Percentiles rank a stretch among this genome's conserved stretches.
Conservation (phyloP, 2,329 filamentous ascomycete genomes). For the Phialophora chinensis region DNA sequence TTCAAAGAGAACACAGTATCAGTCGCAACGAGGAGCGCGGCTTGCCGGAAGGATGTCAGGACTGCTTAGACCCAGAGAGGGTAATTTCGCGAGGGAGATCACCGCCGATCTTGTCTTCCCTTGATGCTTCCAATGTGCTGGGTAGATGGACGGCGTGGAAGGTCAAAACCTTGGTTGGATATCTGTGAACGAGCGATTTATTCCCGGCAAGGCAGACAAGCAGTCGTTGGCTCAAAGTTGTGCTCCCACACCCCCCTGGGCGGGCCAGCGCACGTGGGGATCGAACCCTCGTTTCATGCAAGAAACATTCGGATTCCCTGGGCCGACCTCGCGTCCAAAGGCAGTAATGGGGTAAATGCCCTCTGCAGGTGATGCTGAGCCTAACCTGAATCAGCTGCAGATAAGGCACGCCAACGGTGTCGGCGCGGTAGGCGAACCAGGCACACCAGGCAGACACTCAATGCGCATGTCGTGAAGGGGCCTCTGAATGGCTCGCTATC, state of each 20-base stretch:
- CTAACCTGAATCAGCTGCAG: conserved; percentile 18
- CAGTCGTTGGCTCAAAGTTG: neutral
- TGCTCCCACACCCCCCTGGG: neutral
- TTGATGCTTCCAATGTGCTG: no score
- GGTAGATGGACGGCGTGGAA: no score
- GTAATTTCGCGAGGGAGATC: conserved; percentile 14
- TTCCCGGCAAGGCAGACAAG: conserved; percentile 23
- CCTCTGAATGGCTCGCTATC: neutral
- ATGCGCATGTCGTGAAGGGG: conserved; percentile 2
- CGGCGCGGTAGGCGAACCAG: conserved; percentile 9
- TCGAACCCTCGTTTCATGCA: conserved; percentile 16
- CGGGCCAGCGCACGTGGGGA: conserved; percentile 16
- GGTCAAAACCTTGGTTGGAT: conserved; percentile 4
- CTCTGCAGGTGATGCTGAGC: conserved; percentile 8
- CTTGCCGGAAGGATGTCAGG: neutral
- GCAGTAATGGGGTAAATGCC: conserved; percentile 4
- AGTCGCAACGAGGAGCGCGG: neutral
- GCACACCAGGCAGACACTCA: conserved; percentile 28
- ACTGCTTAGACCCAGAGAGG: conserved; percentile 4
- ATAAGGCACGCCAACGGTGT: conserved; percentile 7
- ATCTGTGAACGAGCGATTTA: conserved; percentile 18
- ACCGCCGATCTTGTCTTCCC: neutral
- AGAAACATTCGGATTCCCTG: conserved; percentile 17
- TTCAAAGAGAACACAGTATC: neutral
- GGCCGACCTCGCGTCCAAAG: conserved; percentile 8